These are phyloP conservation scores for Excoecaria cochinchinensis DNA, from an alignment of 345 rosid genomes.

Conservation along the genomic window DNA sequence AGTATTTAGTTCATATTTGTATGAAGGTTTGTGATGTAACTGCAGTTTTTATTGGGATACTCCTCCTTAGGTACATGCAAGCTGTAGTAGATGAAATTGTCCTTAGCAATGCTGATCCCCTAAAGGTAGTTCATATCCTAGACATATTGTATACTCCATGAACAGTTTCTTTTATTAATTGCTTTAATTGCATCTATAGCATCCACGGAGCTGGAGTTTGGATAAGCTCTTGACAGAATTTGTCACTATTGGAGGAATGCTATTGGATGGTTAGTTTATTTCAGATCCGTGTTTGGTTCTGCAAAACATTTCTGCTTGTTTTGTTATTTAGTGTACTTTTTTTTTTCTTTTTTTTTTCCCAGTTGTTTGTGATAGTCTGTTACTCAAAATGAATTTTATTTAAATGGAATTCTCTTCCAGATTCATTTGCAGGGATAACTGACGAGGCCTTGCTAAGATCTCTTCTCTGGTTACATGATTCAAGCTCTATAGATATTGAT, in stretches of 20 bases:
- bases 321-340: background rate
- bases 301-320: conserved; percentile 1
- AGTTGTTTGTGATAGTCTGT: conserved; percentile 2
- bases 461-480: conserved; percentile 52
- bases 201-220: conserved; percentile 79
- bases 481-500: conserved; percentile 50
- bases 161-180: conserved; percentile 26
- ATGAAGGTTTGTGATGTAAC: background rate
- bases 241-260: conserved; percentile 54
- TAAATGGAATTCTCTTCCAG: conserved; percentile 39
- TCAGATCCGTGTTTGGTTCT: conserved; percentile 7
- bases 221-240: conserved; percentile 65
- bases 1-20: conserved; percentile 1
- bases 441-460: conserved; percentile 55
- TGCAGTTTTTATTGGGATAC: conserved; percentile 1
- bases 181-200: conserved; percentile 43
- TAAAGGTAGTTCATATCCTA: conserved; percentile 46
- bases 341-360: background rate
- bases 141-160: conserved; percentile 11
- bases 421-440: conserved; percentile 49
- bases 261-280: conserved; percentile 58
- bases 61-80: conserved; percentile 79
- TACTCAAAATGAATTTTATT: conserved; percentile 12
- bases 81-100: conserved; percentile 88
- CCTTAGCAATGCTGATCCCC: conserved; percentile 58